Percentiles rank a stretch among this genome's conserved stretches.
Conservation (phyloP, 2,329 filamentous ascomycete genomes). For the Xylariales sp. region DNA sequence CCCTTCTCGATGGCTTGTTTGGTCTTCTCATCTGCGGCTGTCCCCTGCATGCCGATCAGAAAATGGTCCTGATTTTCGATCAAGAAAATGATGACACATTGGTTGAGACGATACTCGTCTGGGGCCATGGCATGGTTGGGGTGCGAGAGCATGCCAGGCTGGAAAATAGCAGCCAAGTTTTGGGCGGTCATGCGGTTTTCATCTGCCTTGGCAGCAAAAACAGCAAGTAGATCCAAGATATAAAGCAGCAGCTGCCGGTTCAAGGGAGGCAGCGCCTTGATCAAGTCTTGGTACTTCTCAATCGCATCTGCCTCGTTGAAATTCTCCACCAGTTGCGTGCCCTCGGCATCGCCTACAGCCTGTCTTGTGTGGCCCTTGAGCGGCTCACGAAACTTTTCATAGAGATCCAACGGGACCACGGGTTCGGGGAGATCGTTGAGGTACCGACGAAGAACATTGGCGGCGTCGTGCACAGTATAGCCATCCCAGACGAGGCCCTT, state of each 20-base stretch:
- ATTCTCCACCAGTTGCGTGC: slow-evolving; percentile 65
- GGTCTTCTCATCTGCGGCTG: slow-evolving; percentile 85
- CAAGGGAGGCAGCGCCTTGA: slow-evolving; percentile 86
- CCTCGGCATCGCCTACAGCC: slow-evolving; percentile 65
- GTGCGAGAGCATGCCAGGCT: slow-evolving; percentile 92
- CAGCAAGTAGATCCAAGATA: slow-evolving; percentile 89
- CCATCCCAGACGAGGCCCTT: slow-evolving; percentile 97
- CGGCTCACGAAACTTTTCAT: slow-evolving; percentile 85
- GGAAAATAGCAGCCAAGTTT: slow-evolving; percentile 95
- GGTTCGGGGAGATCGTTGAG: slow-evolving; percentile 95
- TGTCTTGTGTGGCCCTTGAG: slow-evolving; percentile 68
- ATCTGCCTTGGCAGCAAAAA: slow-evolving; percentile 95
- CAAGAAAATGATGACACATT: slow-evolving; percentile 94
- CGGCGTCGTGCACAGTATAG: slow-evolving; percentile 96
- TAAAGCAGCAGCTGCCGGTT: slow-evolving; percentile 94
- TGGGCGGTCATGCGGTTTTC: slow-evolving; percentile 95
- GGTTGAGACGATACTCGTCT: slow-evolving; percentile 87
- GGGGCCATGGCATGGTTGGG: slow-evolving; percentile 94
- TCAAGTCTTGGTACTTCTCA: slow-evolving; percentile 77
- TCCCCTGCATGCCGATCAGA: slow-evolving; percentile 96
- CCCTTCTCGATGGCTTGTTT: slow-evolving; percentile 65
- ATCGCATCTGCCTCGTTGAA: slow-evolving; percentile 77
- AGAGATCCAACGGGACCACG: slow-evolving; percentile 90
- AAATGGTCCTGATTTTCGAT: slow-evolving; percentile 99
- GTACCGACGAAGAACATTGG: slow-evolving; percentile 92